A percentile compares a stretch with the other conserved stretches of the same genome.
Evolutionary conservation across 2,329 filamentous ascomycete species (phyloP).

Genomic region (Dactylella cylindrospora): DNA sequence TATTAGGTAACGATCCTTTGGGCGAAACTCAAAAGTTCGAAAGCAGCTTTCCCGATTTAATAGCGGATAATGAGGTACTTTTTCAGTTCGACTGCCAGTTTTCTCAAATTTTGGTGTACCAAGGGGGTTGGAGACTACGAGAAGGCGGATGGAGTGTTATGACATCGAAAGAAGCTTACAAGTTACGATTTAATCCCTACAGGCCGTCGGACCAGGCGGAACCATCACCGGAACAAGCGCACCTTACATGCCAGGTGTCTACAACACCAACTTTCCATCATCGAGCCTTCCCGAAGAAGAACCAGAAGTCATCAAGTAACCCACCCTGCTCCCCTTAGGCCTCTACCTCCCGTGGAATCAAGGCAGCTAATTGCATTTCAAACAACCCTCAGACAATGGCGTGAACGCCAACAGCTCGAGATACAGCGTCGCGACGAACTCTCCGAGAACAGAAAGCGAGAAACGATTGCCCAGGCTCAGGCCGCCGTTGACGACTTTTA

Average conservation of each 20-base stretch:
- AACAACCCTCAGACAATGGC: constrained; percentile 67
- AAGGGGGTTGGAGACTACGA: neutral
- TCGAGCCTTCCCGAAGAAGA: constrained; percentile 69
- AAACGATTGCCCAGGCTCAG: constrained; percentile 85
- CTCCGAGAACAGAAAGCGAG: constrained; percentile 76
- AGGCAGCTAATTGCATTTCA: constrained; percentile 6
- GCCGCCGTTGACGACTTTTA: constrained; percentile 98
- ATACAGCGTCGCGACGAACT: constrained; percentile 82
- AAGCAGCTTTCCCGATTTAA: constrained; percentile 85
- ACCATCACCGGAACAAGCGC: constrained; percentile 72
- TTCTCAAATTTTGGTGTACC: neutral
- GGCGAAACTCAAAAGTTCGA: constrained; percentile 64
- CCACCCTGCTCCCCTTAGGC: neutral
- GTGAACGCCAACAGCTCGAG: constrained; percentile 79
- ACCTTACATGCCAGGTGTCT: constrained; percentile 59
- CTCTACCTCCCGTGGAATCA: neutral
- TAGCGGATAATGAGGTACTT: constrained; percentile 55
- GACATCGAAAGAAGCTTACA: constrained; percentile 1
- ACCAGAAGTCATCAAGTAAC: constrained; percentile 74
- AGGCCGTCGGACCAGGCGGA: constrained; percentile 73
- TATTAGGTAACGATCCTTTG: constrained; percentile 64
- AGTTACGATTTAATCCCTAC: constrained; percentile 19
- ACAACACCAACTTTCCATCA: constrained; percentile 54
- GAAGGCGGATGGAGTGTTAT: neutral
- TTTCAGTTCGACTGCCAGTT: neutral